Percentiles rank a stretch among this genome's conserved stretches.
Conservation (phyloP, 2,329 filamentous ascomycete species). For the Diplocarpon rosae region DNA sequence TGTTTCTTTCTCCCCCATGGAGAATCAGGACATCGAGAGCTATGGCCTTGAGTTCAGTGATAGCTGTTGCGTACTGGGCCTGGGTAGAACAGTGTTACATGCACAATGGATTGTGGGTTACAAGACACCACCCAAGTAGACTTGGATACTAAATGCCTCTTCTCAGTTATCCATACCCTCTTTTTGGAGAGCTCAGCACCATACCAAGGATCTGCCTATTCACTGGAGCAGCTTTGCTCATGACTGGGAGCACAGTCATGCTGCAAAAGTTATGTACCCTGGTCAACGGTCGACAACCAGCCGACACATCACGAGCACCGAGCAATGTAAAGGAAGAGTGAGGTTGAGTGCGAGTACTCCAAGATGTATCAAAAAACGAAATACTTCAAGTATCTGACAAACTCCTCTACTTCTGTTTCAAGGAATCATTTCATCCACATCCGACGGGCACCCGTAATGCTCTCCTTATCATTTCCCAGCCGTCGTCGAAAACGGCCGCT, state of each 20-base stretch:
- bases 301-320: constrained; percentile 17
- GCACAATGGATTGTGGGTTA: constrained; percentile 50
- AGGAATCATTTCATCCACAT: no score
- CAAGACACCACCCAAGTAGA: background rate
- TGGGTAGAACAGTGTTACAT: constrained; percentile 66
- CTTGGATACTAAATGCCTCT: constrained; percentile 9
- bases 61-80: constrained; percentile 62
- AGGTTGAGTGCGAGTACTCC: no score
- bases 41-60: constrained; percentile 42
- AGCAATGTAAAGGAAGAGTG: background rate
- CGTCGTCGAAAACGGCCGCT: no score
- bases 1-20: constrained; percentile 65
- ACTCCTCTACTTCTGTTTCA: no score
- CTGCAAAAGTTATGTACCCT: constrained; percentile 61
- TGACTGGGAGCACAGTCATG: constrained; percentile 57
- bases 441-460: no score
- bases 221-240: constrained; percentile 53
- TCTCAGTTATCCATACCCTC: constrained; percentile 70
- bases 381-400: background rate
- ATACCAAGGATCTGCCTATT: constrained; percentile 60
- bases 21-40: constrained; percentile 50
- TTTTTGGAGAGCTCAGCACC: constrained; percentile 60
- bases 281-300: constrained; percentile 46
- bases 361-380: background rate
- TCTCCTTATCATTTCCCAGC: no score